These are phyloP conservation scores for Nitzschia putrida DNA, from an alignment of 108 stramenopile genomes.

Conservation along the genomic window DNA sequence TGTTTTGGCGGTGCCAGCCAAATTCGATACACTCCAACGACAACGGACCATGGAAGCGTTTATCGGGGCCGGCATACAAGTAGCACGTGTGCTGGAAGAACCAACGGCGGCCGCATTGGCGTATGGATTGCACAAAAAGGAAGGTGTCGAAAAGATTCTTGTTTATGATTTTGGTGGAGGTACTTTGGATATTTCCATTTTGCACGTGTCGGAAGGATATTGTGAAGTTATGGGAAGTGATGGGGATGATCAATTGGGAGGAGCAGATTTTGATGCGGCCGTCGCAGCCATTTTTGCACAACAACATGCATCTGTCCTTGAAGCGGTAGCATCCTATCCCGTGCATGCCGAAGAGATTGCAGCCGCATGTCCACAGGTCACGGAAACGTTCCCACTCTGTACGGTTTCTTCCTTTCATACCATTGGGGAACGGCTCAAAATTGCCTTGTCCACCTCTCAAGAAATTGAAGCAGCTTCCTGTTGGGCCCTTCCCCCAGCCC, in stretches of 20 bases:
- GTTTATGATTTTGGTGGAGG: conserved; percentile 99
- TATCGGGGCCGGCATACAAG: conserved; percentile 77
- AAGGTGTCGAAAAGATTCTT: conserved; percentile 91
- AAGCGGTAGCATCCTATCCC: conserved; percentile 10
- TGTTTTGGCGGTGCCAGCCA: conserved; percentile 96
- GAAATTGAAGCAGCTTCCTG: conserved; percentile 8
- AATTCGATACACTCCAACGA: conserved; percentile 87
- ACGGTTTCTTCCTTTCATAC: conserved; percentile 80
- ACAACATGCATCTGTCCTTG: conserved; percentile 26
- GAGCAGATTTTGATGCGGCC: conserved; percentile 89
- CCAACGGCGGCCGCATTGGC: conserved; percentile 97
- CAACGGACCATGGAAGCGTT: conserved; percentile 80
- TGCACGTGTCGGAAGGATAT: conserved; percentile 92
- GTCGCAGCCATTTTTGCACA: conserved; percentile 67
- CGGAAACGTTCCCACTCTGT: conserved; percentile 57
- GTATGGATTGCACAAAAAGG: conserved; percentile 92
- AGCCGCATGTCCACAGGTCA: conserved; percentile 47
- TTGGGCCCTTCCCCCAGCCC: conserved; percentile 21
- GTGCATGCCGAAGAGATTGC: conserved; percentile 64
- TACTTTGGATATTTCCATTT: conserved; percentile 91
- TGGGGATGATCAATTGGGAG: conserved; percentile 90
- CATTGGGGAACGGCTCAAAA: conserved; percentile 82
- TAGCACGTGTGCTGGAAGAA: conserved; percentile 88
- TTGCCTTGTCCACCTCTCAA: conserved; percentile 52
- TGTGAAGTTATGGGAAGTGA: conserved; percentile 92